Base-by-base conservation (phyloP, 2,329 filamentous ascomycete species). In the Xylariaceae sp. region DNA sequence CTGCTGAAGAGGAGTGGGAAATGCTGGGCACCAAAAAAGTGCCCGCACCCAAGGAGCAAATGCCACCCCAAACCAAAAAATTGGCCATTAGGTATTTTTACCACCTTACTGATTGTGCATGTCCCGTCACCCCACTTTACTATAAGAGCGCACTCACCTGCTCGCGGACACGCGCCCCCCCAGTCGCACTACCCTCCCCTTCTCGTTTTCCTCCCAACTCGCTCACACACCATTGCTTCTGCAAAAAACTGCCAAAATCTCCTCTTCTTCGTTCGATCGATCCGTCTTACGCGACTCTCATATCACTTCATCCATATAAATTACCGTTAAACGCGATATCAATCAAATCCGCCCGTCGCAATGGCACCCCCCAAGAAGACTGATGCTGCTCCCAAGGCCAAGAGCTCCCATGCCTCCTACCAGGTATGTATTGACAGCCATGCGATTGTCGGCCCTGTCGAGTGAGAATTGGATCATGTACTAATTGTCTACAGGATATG, bases 291-390 rank as follows among this genome's bases (percentile, higher is more conserved):
- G 36, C 40, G 38, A 52, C 45, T 46, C 49, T 59, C 52, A 54
- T 53, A 52, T 36, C 46, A 44, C 40, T 41, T 31, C 33, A 33
- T 41, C 30, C 38, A 40, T 36, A 41, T 24, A 45, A 40, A 50
- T 36, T 23, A 35, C 29, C 52, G 38, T 50, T 46, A 41, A 53
- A 50, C 50, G 39, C 44, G 41, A 23, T 26, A 26, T 24, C 23
- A 41, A 29, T 40, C 41, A 43, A 43, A 41, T 39, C 41, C 38
- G 43, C 24, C 55, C 51, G 41, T 61, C 63, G 63, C 61, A 62
- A 79, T 79, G 75, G 66, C 72, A n/a, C n/a, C n/a, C 71, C 70
- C 75, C 63, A 78, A 77, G 70, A 76, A 77, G 67, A 63, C 69
- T 50, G 67, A 68, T 43, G 56, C 56, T 52, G 27, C 65, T 57